These are phyloP conservation scores for Boletus smithii DNA, from an alignment of 1,284 basidiomycete species.

Conservation along the genomic window DNA sequence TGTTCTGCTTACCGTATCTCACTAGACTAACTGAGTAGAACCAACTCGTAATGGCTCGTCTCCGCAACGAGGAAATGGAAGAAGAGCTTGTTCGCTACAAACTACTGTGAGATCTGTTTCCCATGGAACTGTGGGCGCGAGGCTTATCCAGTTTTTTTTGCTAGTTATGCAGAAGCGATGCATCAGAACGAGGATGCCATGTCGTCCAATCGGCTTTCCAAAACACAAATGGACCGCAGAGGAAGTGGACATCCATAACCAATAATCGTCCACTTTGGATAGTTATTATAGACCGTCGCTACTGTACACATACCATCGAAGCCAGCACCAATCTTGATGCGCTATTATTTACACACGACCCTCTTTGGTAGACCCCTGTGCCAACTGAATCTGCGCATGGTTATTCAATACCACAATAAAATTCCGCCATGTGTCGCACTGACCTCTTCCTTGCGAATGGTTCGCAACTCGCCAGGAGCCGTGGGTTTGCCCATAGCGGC, in stretches of 20 bases:
- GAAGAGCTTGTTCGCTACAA: constrained; percentile 90
- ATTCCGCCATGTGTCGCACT: constrained; percentile 14
- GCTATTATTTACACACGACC: constrained; percentile 3
- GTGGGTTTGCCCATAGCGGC: constrained; percentile 55
- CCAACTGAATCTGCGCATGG: constrained; percentile 30
- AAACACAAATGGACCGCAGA: constrained; percentile 29
- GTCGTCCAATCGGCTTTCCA: constrained; percentile 67
- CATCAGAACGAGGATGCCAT: constrained; percentile 79
- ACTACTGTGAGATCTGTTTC: constrained; percentile 61
- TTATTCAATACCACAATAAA: constrained; percentile 3
- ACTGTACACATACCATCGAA: constrained; percentile 17
- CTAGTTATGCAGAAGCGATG: constrained; percentile 85
- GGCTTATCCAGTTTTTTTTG: background rate
- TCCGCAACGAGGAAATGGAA: constrained; percentile 88
- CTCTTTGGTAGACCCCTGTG: constrained; percentile 18
- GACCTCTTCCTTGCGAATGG: constrained; percentile 62
- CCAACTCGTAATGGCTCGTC: constrained; percentile 81
- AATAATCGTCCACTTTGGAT: background rate
- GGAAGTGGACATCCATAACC: constrained; percentile 35
- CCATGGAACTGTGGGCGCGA: background rate
- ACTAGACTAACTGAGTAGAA: constrained; percentile 49
- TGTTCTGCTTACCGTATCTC: background rate
- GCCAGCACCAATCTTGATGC: constrained; percentile 3
- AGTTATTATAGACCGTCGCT: constrained; percentile 1
- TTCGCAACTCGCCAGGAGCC: constrained; percentile 61